Evolutionary conservation across 139 green algal genomes (phyloP).

Genomic region (Limnomonas spitsbergensis): DNA sequence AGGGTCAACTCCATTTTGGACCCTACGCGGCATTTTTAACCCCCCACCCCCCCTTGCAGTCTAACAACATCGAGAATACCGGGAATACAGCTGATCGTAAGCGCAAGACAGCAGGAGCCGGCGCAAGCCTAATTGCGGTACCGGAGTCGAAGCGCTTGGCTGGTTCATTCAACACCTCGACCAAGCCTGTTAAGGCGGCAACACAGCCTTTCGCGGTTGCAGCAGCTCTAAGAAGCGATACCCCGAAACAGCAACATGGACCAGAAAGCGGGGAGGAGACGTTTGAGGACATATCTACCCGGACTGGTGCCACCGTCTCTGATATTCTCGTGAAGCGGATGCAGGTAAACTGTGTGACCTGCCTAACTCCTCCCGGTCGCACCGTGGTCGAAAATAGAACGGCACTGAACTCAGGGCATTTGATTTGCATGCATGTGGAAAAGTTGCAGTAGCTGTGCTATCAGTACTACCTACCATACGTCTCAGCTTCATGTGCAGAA

Average conservation of each 20-base stretch:
- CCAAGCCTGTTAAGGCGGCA: not conserved
- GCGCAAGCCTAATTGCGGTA: not conserved
- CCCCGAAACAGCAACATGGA: not conserved
- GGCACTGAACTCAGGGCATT: too few species aligned
- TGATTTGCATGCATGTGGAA: not conserved
- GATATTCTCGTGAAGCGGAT: slow-evolving; percentile 43
- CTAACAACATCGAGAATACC: not conserved
- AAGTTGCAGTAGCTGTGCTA: not conserved
- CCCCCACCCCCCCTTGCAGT: not conserved
- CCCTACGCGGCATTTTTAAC: not conserved
- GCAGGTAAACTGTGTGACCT: not conserved
- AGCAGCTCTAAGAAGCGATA: too few species aligned
- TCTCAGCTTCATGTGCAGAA: too few species aligned
- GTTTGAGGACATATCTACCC: slow-evolving; percentile 49
- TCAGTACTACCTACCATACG: not conserved
- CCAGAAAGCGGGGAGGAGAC: slow-evolving; percentile 40
- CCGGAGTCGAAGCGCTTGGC: not conserved
- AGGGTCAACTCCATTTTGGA: not conserved
- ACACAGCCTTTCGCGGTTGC: too few species aligned
- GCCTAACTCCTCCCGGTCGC: not conserved
- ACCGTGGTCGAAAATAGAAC: too few species aligned
- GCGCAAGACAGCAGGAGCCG: not conserved
- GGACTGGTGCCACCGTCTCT: slow-evolving; percentile 27
- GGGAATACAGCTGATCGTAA: not conserved
- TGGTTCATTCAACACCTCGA: not conserved